Evolutionary conservation across 352 stramenopile species (phyloP).

Genomic region (Globisporangium abappressorium): DNA sequence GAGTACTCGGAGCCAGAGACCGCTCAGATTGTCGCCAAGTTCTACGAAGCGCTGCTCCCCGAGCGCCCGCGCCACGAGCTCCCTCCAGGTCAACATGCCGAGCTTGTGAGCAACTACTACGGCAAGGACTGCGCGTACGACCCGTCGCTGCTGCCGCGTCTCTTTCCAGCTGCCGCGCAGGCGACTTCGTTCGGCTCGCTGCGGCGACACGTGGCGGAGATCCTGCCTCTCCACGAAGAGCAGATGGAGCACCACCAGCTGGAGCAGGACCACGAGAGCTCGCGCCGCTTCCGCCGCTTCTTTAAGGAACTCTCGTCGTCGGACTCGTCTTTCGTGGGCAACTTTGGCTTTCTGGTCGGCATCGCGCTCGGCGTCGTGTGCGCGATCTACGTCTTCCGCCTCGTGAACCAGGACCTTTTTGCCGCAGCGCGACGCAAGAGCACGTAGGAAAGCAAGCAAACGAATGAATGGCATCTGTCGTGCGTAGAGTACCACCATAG

Average conservation of each 20-base stretch:
- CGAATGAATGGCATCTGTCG: background rate
- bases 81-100: constrained; percentile 38
- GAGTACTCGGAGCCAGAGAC: constrained; percentile 60
- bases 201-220: constrained; percentile 18
- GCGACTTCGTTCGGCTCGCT: constrained; percentile 18
- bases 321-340: constrained; percentile 27
- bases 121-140: constrained; percentile 61
- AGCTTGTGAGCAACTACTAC: constrained; percentile 75
- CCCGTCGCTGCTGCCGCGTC: constrained; percentile 8
- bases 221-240: background rate
- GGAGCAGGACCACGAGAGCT: background rate
- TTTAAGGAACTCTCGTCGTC: constrained; percentile 31
- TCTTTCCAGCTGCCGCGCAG: background rate
- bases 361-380: constrained; percentile 43
- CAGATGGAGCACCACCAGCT: constrained; percentile 4
- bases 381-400: constrained; percentile 59
- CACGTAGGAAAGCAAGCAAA: constrained; percentile 15
- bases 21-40: constrained; percentile 46
- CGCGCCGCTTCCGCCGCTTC: constrained; percentile 11
- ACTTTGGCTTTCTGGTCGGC: constrained; percentile 35
- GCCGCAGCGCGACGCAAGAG: constrained; percentile 18
- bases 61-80: constrained; percentile 56
- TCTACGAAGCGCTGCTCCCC: constrained; percentile 64
- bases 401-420: constrained; percentile 36
- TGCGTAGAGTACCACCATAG: background rate